These are phyloP conservation scores for Zopfochytrium polystomum DNA, from an alignment of 371 early-diverging fungal genomes.

Conservation along the genomic window DNA sequence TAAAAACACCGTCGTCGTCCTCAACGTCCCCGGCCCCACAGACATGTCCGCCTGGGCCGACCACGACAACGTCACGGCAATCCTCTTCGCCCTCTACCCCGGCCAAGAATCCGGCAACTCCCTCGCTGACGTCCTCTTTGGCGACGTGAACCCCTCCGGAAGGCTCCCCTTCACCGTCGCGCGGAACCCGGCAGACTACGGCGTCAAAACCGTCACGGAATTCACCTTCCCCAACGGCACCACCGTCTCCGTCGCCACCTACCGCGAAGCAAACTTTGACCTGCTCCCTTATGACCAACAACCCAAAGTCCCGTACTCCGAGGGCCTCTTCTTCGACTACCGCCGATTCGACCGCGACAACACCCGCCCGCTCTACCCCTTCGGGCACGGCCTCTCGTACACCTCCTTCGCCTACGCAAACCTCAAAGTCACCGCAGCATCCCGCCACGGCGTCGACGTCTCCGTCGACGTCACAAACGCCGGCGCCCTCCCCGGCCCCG, in stretches of 20 bases:
- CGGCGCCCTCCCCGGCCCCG: constrained; percentile 41
- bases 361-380: constrained; percentile 53
- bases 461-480: constrained; percentile 48
- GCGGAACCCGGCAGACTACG: constrained; percentile 51
- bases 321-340: constrained; percentile 57
- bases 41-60: constrained; percentile 50
- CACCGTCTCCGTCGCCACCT: no score
- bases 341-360: constrained; percentile 50
- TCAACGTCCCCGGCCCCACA: constrained; percentile 57
- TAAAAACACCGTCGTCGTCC: constrained; percentile 56
- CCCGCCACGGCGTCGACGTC: constrained; percentile 14
- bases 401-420: constrained; percentile 50
- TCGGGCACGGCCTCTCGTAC: constrained; percentile 62
- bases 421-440: not conserved
- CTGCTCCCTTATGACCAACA: not conserved
- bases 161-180: constrained; percentile 62
- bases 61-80: constrained; percentile 52
- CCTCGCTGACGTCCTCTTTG: constrained; percentile 62
- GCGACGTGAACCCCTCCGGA: constrained; percentile 60
- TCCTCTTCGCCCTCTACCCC: constrained; percentile 53
- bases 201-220: constrained; percentile 26
- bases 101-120: constrained; percentile 64
- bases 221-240: no score
- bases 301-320: constrained; percentile 45
- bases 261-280: not conserved